phyloP scores from a whole-genome alignment of 2,329 filamentous ascomycete genomes.

The Ophiocordyceps camponoti-rufipedis region DNA sequence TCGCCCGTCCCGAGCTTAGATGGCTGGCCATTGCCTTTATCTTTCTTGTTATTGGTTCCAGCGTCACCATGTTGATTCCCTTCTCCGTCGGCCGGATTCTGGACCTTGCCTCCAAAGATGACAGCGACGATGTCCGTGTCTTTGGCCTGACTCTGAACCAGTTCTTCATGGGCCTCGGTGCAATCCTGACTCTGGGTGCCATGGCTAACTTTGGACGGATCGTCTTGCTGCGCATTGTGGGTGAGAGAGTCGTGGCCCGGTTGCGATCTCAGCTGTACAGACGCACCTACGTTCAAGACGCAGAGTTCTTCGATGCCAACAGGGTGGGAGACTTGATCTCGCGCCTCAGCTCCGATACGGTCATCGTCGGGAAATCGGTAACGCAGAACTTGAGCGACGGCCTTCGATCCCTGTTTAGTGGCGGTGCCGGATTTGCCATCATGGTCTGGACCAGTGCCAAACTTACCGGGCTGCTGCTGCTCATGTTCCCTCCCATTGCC shows the following conservation, averaged over 20 bases:
- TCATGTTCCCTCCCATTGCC: conserved; percentile 84
- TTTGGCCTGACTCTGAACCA: conserved; percentile 74
- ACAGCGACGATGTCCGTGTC: conserved; percentile 46
- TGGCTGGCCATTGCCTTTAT: conserved; percentile 65
- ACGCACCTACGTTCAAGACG: conserved; percentile 88
- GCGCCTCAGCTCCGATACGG: conserved; percentile 83
- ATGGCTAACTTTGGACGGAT: conserved; percentile 87
- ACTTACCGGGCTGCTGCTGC: conserved; percentile 66
- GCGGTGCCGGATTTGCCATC: conserved; percentile 70
- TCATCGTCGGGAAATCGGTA: conserved; percentile 96
- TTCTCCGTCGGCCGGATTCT: conserved; percentile 94
- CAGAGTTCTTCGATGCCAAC: conserved; percentile 97
- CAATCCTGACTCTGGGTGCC: conserved; percentile 66
- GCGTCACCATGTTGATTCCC: conserved; percentile 88
- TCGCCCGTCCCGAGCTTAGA: conserved; percentile 68
- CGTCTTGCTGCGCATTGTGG: conserved; percentile 81
- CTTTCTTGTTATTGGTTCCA: conserved; percentile 74
- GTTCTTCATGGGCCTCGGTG: conserved; percentile 69
- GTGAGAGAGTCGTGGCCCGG: conserved; percentile 82
- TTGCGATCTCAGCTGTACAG: conserved; percentile 80
- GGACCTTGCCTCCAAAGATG: conserved; percentile 67
- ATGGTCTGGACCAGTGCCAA: conserved; percentile 95
- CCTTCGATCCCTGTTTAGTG: conserved; percentile 77
- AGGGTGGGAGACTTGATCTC: conserved; percentile 92
- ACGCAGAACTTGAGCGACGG: conserved; percentile 96